Conservation (phyloP, 768 basidiomycete genomes). For the Phanerodontia chrysosporium region DNA sequence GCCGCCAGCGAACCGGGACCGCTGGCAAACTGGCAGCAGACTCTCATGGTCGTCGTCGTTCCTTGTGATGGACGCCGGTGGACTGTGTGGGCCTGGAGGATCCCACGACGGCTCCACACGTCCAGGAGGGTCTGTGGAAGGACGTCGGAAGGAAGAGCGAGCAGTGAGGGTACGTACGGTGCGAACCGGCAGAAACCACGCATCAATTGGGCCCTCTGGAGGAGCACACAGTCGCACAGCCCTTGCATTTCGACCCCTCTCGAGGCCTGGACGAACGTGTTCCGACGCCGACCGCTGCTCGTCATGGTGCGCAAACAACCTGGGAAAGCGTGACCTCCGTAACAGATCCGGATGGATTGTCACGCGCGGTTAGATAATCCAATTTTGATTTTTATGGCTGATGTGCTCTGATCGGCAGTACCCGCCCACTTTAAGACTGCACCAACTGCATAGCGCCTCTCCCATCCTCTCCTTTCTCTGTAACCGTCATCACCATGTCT, state of each 20-base stretch:
- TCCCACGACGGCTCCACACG: not conserved
- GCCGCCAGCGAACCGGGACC: no score
- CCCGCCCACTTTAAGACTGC: conserved; percentile 10
- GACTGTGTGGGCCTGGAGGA: not conserved
- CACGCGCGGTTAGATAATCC: conserved; percentile 13
- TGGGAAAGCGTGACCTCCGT: not conserved
- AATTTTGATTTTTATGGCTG: conserved; percentile 12
- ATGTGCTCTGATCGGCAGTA: conserved; percentile 14
- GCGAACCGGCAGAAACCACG: not conserved
- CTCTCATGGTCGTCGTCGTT: not conserved
- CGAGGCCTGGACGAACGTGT: not conserved
- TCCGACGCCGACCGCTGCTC: not conserved
- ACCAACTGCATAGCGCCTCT: not conserved
- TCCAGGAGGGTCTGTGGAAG: not conserved
- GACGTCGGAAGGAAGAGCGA: not conserved
- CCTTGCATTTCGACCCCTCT: not conserved
- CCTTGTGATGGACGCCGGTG: not conserved
- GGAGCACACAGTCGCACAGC: not conserved
- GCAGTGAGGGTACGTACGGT: not conserved
- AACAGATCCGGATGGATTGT: conserved; percentile 7
- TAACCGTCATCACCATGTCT: conserved; percentile 18
- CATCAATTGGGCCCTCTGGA: not conserved
- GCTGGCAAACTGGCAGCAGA: not conserved
- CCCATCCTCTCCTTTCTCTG: conserved; percentile 9
- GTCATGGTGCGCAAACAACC: not conserved